These are phyloP conservation scores for Mallotus repandus DNA, from an alignment of 441 rosid genomes.

Conservation along the genomic window DNA sequence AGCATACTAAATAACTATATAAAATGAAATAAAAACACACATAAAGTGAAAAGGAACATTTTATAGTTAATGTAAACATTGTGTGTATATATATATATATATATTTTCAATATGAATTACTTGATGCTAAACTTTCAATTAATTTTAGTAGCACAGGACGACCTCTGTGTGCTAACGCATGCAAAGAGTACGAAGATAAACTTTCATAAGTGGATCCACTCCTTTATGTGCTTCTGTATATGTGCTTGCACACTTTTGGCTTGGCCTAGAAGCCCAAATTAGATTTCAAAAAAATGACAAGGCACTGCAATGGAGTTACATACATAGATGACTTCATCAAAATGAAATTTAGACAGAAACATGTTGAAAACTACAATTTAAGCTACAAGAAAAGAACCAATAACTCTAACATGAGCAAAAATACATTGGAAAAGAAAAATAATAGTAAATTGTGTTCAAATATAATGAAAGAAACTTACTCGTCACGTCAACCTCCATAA, in stretches of 20 bases:
- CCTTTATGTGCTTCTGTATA: neutral
- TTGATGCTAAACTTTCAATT: neutral
- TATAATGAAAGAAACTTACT: slow-evolving; percentile 45
- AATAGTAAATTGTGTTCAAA: slow-evolving; percentile 1
- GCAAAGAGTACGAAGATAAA: neutral
- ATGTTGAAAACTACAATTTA: neutral
- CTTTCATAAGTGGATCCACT: neutral
- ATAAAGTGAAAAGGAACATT: neutral
- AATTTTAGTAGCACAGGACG: neutral
- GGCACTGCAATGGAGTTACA: neutral
- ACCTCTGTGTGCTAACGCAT: neutral
- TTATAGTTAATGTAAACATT: too few relatives aligned
- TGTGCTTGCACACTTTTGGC: neutral
- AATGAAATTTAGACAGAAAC: slow-evolving; percentile 1
- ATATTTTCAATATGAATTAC: neutral
- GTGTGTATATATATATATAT: too few relatives aligned
- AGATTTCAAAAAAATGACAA: neutral
- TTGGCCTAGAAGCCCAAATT: neutral
- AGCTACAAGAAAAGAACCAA: neutral
- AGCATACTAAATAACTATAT: too few relatives aligned
- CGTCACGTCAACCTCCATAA: slow-evolving; percentile 68
- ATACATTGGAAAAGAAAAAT: neutral
- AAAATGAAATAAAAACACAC: too few relatives aligned
- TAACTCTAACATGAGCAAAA: neutral
- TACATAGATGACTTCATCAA: neutral